Evolutionary conservation across 257 asterid genomes (phyloP), one percentile per base, ranked within the genome.

Genomic region (Coffea eugenioides): DNA sequence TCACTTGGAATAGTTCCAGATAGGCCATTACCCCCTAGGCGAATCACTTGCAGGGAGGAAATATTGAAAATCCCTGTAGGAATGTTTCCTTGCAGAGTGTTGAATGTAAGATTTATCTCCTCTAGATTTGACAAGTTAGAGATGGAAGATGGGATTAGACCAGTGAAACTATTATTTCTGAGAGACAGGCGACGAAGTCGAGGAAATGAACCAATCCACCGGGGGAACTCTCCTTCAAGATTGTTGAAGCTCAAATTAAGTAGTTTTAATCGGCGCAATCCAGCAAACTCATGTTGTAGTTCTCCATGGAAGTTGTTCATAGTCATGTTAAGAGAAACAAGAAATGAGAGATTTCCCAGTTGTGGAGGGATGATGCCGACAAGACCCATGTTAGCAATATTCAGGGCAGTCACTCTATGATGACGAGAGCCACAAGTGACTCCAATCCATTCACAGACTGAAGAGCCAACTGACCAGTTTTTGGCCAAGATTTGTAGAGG

Each of bases 31-130:
- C 14, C 20, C 20, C 0, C 0, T 14, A 76, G 27, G 5, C 74
- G 36, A 5, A 80, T 15, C 4, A 12, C 1, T 64, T 57, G 64
- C 46, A 81, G 49, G 3, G 78, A 77, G 1, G 87, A 74, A 10
- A 78, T 13, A 51, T 82, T 85, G 82, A 82, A 82, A 11, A 84
- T 67, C 15, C 79, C 81, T 48, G 21, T 41, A 3, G 88, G 87
- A 76, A 88, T 65, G 5, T 16, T 68, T 23, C 91, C 91, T 25
- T 11, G 27, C 0, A 88, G 76, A 21, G 9, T 41, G 84, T n/a
- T n/a, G n/a, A n/a, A n/a, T n/a, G n/a, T n/a, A 8, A 88, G 39
- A 0, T 27, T 5, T 52, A 86, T 23, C 0, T 5, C 4, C 10
- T 64, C 65, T 5, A 88, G 86, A 16, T 75, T 78, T 0, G 87